Conservation (phyloP, 2,329 filamentous ascomycete species). For the Colletotrichum filicis region DNA sequence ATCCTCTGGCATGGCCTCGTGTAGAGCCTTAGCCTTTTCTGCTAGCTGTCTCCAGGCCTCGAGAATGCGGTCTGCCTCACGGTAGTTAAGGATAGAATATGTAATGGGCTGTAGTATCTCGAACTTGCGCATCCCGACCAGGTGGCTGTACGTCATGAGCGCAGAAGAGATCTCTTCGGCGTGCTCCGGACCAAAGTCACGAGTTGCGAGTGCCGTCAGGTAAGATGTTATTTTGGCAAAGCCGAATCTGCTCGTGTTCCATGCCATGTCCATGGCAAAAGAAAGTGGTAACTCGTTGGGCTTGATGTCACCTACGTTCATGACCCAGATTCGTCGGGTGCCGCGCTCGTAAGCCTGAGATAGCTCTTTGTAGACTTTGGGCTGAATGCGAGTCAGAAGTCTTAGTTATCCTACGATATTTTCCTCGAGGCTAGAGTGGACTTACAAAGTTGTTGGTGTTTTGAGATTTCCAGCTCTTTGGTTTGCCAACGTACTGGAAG, state of each 20-base stretch:
- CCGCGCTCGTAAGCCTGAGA: constrained; percentile 63
- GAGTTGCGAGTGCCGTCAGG: constrained; percentile 60
- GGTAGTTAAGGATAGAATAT: constrained; percentile 72
- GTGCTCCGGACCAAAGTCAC: constrained; percentile 63
- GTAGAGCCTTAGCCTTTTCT: constrained; percentile 55
- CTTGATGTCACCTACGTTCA: constrained; percentile 74
- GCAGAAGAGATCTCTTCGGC: constrained; percentile 61
- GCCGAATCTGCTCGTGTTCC: constrained; percentile 59
- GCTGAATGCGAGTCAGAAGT: background rate
- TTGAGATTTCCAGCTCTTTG: constrained; percentile 56
- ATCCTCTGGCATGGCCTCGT: constrained; percentile 52
- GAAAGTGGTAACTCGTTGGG: constrained; percentile 66
- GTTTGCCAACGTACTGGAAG: constrained; percentile 50
- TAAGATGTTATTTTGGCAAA: constrained; percentile 58
- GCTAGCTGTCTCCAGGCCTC: constrained; percentile 63
- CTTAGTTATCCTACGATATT: no score
- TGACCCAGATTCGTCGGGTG: constrained; percentile 70
- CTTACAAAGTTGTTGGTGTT: constrained; percentile 66
- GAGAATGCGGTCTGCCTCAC: constrained; percentile 69
- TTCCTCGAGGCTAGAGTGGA: constrained; percentile 45
- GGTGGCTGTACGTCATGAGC: constrained; percentile 61
- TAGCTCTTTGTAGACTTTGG: constrained; percentile 53
- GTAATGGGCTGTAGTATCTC: constrained; percentile 69
- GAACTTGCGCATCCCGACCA: constrained; percentile 65
- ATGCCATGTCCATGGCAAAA: constrained; percentile 68